phyloP scores from a whole-genome alignment of 2,329 filamentous ascomycete genomes.

The Hypocreales sp. region DNA sequence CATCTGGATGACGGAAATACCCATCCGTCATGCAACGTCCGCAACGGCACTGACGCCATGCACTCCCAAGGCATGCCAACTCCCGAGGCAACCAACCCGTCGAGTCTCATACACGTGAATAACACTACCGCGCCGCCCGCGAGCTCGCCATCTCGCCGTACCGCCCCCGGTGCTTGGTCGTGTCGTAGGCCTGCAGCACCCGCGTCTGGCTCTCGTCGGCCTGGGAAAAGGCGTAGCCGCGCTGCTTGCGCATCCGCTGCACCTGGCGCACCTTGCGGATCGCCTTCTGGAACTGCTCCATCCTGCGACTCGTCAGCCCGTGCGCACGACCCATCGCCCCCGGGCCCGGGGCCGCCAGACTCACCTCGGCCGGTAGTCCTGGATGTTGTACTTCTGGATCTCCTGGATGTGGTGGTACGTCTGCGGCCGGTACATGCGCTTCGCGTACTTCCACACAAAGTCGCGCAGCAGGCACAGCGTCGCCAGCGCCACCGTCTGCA shows the following conservation, averaged over 20 bases:
- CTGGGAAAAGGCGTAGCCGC: slow-evolving; percentile 95
- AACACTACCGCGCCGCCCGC: too few relatives aligned
- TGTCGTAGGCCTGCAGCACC: slow-evolving; percentile 94
- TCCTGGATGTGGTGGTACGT: slow-evolving; percentile 97
- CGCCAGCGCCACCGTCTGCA: slow-evolving; percentile 71
- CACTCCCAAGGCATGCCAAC: too few relatives aligned
- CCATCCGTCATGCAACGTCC: too few relatives aligned
- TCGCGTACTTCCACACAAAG: slow-evolving; percentile 92
- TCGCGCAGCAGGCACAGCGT: slow-evolving; percentile 73
- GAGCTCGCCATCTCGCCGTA: slow-evolving; percentile 83
- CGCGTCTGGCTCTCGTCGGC: slow-evolving; percentile 93
- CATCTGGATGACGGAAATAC: too few relatives aligned
- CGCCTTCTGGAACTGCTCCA: slow-evolving; percentile 99
- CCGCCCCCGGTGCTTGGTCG: slow-evolving; percentile 74
- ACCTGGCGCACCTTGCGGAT: slow-evolving; percentile 97
- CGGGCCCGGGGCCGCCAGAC: background rate
- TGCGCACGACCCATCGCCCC: too few relatives aligned
- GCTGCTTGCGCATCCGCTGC: slow-evolving; percentile 97
- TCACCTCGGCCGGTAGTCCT: slow-evolving; percentile 89
- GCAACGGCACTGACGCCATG: too few relatives aligned
- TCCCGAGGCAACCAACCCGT: too few relatives aligned
- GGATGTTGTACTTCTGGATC: slow-evolving; percentile 99
- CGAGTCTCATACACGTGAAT: too few relatives aligned
- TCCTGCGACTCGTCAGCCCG: too few relatives aligned
- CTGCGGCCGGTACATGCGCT: slow-evolving; percentile 93